Evolutionary conservation across 306 rosid species (phyloP).

Genomic region (Delonix regia): DNA sequence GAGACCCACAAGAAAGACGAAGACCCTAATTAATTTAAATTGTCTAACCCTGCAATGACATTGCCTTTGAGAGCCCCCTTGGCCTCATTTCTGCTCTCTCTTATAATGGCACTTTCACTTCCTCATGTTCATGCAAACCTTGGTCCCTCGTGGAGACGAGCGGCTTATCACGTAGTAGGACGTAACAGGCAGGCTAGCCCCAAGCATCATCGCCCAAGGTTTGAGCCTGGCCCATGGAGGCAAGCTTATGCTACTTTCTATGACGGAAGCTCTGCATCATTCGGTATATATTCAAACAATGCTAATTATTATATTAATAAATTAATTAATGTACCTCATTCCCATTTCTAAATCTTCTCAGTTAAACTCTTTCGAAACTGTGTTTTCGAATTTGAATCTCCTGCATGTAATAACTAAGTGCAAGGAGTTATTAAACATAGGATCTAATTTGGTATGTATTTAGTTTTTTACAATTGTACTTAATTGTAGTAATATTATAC

Average conservation of each 20-base stretch:
- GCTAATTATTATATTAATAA: not conserved
- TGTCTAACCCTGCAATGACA: slow-evolving; percentile 18
- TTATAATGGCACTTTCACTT: slow-evolving; percentile 16
- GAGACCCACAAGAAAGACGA: not conserved
- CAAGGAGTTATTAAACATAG: too few relatives aligned
- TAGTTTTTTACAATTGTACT: too few relatives aligned
- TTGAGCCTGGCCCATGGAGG: slow-evolving; percentile 59
- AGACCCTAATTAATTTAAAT: not conserved
- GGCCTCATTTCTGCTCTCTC: slow-evolving; percentile 33
- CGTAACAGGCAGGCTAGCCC: not conserved
- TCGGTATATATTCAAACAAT: slow-evolving; percentile 42
- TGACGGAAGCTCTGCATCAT: slow-evolving; percentile 63
- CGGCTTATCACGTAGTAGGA: slow-evolving; percentile 16
- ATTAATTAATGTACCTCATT: too few relatives aligned
- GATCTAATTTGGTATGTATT: too few relatives aligned
- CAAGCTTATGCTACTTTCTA: slow-evolving; percentile 77
- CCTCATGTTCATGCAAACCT: slow-evolving; percentile 25
- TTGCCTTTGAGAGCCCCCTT: slow-evolving; percentile 30
- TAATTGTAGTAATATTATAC: too few relatives aligned
- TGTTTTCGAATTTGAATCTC: too few relatives aligned
- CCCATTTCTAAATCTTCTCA: too few relatives aligned
- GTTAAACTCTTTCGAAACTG: too few relatives aligned
- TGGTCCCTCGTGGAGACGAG: slow-evolving; percentile 27
- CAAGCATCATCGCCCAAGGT: not conserved
- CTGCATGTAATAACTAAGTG: too few relatives aligned